Evolutionary conservation across 495 filamentous ascomycete genomes (phyloP).

Genomic region (Podospora didyma): DNA sequence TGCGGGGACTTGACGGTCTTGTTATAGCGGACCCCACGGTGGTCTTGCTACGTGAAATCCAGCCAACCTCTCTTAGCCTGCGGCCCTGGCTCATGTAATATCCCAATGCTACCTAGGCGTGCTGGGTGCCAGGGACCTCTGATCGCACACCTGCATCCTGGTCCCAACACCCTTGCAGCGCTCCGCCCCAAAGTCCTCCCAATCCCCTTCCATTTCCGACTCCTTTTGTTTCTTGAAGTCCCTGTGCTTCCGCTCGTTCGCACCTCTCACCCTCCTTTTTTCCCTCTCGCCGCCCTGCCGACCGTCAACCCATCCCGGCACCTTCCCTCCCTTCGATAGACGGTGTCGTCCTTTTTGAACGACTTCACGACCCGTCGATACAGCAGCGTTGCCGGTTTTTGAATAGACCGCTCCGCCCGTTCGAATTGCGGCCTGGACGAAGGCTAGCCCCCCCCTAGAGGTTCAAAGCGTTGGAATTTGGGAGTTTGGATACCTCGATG

Average conservation of each 20-base stretch:
- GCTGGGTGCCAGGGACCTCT: background rate
- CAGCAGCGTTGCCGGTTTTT: slow-evolving; percentile 7
- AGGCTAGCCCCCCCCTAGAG: background rate
- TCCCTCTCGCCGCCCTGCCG: slow-evolving; percentile 13
- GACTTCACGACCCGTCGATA: slow-evolving; percentile 28
- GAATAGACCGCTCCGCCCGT: no score
- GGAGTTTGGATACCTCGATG: slow-evolving; percentile 21
- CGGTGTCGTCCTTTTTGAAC: slow-evolving; percentile 29
- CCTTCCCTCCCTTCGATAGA: slow-evolving; percentile 15
- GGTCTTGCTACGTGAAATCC: background rate
- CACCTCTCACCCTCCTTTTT: slow-evolving; percentile 14
- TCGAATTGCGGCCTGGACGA: no score
- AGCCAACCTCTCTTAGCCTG: slow-evolving; percentile 3
- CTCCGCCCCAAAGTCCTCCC: slow-evolving; percentile 27
- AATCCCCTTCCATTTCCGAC: slow-evolving; percentile 22
- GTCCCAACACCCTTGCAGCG: slow-evolving; percentile 27
- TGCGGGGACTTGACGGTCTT: slow-evolving; percentile 6
- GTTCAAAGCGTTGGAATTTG: no score
- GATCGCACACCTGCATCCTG: slow-evolving; percentile 7
- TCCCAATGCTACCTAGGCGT: slow-evolving; percentile 18
- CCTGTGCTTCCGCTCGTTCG: slow-evolving; percentile 20
- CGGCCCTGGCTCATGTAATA: slow-evolving; percentile 27
- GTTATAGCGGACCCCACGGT: slow-evolving; percentile 2
- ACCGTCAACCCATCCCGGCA: slow-evolving; percentile 21
- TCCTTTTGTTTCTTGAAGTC: slow-evolving; percentile 10